These are phyloP conservation scores for Penicillium egyptiacum DNA, from an alignment of 495 filamentous ascomycete genomes.

Conservation along the genomic window DNA sequence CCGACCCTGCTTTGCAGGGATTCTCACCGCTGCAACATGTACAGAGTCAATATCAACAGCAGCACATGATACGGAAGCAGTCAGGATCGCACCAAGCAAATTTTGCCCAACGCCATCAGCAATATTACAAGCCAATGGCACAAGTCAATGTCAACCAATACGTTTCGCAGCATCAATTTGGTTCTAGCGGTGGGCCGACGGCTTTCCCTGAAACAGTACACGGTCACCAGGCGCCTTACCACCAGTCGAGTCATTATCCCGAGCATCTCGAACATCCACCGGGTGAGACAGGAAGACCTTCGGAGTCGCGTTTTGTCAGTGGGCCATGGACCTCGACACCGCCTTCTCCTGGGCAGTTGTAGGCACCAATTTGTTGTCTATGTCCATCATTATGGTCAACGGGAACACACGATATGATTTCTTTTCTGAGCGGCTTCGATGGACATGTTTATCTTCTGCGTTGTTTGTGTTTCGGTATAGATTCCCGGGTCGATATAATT, in stretches of 20 bases:
- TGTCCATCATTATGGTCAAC: background rate
- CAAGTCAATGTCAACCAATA: constrained; percentile 18
- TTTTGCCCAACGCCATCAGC: background rate
- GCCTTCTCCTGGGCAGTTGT: constrained; percentile 12
- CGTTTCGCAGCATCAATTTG: constrained; percentile 7
- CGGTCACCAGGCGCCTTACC: constrained; percentile 5
- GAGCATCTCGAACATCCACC: background rate
- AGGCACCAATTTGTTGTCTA: background rate
- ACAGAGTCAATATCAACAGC: constrained; percentile 16
- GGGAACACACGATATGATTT: background rate
- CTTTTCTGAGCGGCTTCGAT: background rate
- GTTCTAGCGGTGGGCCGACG: background rate
- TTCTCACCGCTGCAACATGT: constrained; percentile 15
- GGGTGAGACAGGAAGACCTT: constrained; percentile 7
- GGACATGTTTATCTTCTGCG: background rate
- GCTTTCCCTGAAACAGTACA: background rate
- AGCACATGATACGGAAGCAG: constrained; percentile 14
- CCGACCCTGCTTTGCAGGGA: constrained; percentile 11
- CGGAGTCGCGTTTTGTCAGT: constrained; percentile 28
- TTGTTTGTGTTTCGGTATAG: constrained; percentile 3
- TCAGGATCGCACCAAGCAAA: constrained; percentile 7
- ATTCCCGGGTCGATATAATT: constrained; percentile 1
- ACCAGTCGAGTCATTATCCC: background rate
- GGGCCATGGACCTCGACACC: constrained; percentile 26
- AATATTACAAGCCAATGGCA: constrained; percentile 20